A percentile compares a stretch with the other conserved stretches of the same genome.
These are phyloP conservation scores for Aureobasidium sp. DNA, from an alignment of 2,329 filamentous ascomycete genomes.

Conservation along the genomic window DNA sequence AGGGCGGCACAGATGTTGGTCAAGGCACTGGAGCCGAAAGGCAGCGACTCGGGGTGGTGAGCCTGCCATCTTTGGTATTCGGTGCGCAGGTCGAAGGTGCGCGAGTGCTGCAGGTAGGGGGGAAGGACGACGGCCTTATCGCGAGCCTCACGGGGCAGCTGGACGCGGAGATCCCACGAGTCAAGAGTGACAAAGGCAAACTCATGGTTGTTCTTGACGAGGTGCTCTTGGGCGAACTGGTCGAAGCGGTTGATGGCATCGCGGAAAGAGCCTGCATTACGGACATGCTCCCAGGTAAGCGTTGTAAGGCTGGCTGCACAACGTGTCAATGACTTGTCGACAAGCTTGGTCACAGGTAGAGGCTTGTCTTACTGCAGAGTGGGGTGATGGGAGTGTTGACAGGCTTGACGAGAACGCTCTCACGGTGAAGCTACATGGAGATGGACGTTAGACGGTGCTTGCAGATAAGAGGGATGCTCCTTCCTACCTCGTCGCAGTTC, in stretches of 20 bases:
- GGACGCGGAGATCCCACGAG: constrained; percentile 95
- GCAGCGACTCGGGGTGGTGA: constrained; percentile 93
- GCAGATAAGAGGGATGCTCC: neutral
- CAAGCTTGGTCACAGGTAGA: neutral
- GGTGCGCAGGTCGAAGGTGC: constrained; percentile 91
- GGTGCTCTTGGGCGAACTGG: constrained; percentile 83
- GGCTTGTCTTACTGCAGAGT: constrained; percentile 78
- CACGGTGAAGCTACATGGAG: constrained; percentile 71
- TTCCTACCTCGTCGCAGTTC: constrained; percentile 74
- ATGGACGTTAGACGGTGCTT: constrained; percentile 8
- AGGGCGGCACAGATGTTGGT: constrained; percentile 97
- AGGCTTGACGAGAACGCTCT: constrained; percentile 94
- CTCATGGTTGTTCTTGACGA: constrained; percentile 84
- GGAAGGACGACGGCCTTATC: constrained; percentile 97
- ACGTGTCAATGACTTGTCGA: constrained; percentile 25
- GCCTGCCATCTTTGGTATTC: constrained; percentile 99
- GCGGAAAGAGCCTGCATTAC: constrained; percentile 92
- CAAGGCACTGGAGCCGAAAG: constrained; percentile 90
- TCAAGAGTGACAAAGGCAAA: constrained; percentile 98
- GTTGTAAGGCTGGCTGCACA: constrained; percentile 84
- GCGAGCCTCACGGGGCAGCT: constrained; percentile 92
- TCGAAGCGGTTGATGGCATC: constrained; percentile 96
- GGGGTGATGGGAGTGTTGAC: constrained; percentile 98
- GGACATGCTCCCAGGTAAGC: constrained; percentile 97
- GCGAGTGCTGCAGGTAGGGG: constrained; percentile 93